Base-by-base conservation (phyloP, 1,284 basidiomycete species). In the Ceratobasidium sp. region DNA sequence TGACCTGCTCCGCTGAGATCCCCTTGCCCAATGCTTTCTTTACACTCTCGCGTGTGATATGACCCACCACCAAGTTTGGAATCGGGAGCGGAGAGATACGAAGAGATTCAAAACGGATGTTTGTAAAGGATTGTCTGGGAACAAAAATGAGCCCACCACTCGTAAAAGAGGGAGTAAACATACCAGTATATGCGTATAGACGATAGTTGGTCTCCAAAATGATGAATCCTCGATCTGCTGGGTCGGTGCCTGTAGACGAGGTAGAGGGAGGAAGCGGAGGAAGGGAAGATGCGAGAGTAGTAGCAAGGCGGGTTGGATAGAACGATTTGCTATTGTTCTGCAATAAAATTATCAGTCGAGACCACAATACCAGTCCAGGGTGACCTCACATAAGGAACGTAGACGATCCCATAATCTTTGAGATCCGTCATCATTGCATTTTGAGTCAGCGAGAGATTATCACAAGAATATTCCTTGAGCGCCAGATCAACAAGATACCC, bases 161-260 rank as follows among this genome's bases (percentile, higher is more conserved):
- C n/a, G n/a, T n/a, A 34, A 25, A 22, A n/a, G 8, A 31, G 13
- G 40, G 55, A 62, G 70, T 27, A 22, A 35, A 75, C 80, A 73
- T 79, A 94, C 93, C 91, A 42, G 97, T 99, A 79, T 99, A 99
- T 0, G 97, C 97, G 79, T 99, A 99, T 69, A 99, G 82, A 72
- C 96, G 91, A 81, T 98, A 99, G 81, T 99, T 99, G 25, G 97
- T 99, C 82, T 99, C 97, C 40, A 99, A 84, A 74, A 99, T 91
- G 74, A 99, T 90, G 81, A 98, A 99, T 2, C 94, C 93, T 78
- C 95, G 91, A 77, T 76, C 75, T 85, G 83, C 86, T 55, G 84
- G 83, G 71, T 83, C 84, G 71, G 81, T 80, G 68, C 67, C 84
- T 57, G 62, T 53, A 13, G 83, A 81, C 42, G 67, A 64, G 43